Percentiles rank a stretch among this genome's conserved stretches.
Evolutionary conservation across 2,329 filamentous ascomycete species (phyloP).

Genomic region (Tolypocladium guangdongense): DNA sequence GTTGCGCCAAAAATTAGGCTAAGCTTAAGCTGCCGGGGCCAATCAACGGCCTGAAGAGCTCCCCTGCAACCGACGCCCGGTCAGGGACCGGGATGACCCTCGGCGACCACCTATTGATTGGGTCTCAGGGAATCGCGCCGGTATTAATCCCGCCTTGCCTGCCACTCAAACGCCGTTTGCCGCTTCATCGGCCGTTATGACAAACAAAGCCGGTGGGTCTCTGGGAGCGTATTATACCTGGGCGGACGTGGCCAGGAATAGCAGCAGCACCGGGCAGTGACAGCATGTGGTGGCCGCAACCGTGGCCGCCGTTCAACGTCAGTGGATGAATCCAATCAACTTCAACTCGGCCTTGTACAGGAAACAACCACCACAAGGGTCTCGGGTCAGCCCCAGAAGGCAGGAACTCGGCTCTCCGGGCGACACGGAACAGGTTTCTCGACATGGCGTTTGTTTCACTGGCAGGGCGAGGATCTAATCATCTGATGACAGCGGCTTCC

Average conservation of each 20-base stretch:
- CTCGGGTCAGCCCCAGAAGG: not conserved
- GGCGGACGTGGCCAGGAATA: not conserved
- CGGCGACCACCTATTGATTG: conserved; percentile 9
- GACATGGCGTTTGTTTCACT: not conserved
- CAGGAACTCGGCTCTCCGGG: not conserved
- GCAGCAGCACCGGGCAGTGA: not conserved
- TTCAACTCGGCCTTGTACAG: not conserved
- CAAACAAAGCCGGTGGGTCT: not conserved
- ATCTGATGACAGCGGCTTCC: not conserved
- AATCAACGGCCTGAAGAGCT: conserved; percentile 21
- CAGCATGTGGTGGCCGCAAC: not conserved
- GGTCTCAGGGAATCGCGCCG: conserved; percentile 3
- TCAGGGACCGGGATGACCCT: not conserved
- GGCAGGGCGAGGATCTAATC: not conserved
- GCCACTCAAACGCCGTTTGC: not conserved
- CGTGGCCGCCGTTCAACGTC: not conserved
- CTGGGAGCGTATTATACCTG: not conserved
- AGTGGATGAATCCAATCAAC: not conserved
- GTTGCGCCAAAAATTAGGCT: conserved; percentile 19
- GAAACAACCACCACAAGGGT: not conserved
- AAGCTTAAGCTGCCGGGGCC: conserved; percentile 17
- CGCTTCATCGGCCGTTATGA: not conserved
- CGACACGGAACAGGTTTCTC: not conserved
- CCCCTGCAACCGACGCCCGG: conserved; percentile 15
- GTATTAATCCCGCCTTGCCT: not conserved